Percentiles rank a stretch among this genome's conserved stretches.
Evolutionary conservation across 2,329 filamentous ascomycete genomes (phyloP).

Genomic region (Alternaria triticimaculans): DNA sequence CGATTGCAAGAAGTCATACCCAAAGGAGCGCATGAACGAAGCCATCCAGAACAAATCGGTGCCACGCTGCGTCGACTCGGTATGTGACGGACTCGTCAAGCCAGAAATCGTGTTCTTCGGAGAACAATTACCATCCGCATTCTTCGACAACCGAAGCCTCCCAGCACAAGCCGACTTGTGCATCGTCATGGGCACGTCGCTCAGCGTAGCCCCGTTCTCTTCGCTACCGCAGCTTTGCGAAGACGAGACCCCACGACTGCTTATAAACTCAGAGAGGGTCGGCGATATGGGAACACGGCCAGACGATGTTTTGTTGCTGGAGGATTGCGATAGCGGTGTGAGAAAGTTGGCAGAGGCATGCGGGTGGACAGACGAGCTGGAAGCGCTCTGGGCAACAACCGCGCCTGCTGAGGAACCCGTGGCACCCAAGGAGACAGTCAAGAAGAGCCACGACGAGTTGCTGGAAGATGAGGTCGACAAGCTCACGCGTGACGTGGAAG

Average conservation of each 20-base stretch:
- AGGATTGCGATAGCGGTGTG: conserved; percentile 83
- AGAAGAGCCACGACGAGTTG: conserved; percentile 60
- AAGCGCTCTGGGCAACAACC: conserved; percentile 73
- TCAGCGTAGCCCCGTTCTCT: conserved; percentile 89
- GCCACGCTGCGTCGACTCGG: conserved; percentile 67
- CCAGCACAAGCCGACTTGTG: conserved; percentile 73
- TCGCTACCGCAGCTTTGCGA: conserved; percentile 71
- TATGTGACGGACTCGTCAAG: conserved; percentile 83
- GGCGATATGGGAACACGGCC: conserved; percentile 76
- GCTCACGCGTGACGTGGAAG: conserved; percentile 64
- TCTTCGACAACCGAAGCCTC: conserved; percentile 65
- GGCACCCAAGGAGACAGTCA: conserved; percentile 40
- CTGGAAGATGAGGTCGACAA: conserved; percentile 65
- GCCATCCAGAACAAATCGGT: conserved; percentile 72
- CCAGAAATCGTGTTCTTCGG: conserved; percentile 96
- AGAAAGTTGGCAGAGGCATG: conserved; percentile 77
- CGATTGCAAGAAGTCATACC: conserved; percentile 77
- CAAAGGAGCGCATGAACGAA: conserved; percentile 74
- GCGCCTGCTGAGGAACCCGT: conserved; percentile 54
- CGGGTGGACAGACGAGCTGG: conserved; percentile 86
- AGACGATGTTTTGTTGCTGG: conserved; percentile 85
- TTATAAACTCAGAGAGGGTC: conserved; percentile 87
- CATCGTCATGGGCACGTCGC: conserved; percentile 87
- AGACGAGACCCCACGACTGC: conserved; percentile 72
- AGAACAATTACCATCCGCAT: conserved; percentile 70